Conservation (phyloP, 345 rosid species). For the Murraya paniculata region DNA sequence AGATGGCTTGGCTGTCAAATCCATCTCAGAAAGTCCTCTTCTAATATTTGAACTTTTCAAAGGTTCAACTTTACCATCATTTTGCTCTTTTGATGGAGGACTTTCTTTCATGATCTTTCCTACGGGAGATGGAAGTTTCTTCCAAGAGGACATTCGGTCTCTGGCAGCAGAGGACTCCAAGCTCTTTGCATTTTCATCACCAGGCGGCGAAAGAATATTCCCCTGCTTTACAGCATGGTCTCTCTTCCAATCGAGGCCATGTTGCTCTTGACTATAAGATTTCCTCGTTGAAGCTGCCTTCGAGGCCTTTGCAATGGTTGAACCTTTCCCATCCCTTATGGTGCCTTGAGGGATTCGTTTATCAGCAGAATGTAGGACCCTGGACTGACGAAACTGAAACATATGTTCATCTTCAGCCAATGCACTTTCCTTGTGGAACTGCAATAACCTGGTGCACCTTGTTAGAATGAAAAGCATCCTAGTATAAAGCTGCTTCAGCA, state of each 20-base stretch:
- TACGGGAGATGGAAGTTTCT: slow-evolving; percentile 79
- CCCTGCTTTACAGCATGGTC: slow-evolving; percentile 42
- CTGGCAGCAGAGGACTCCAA: slow-evolving; percentile 63
- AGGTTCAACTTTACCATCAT: slow-evolving; percentile 52
- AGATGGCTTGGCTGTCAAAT: slow-evolving; percentile 37
- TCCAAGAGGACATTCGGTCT: slow-evolving; percentile 88
- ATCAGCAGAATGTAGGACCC: slow-evolving; percentile 71
- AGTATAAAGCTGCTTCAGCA: slow-evolving; percentile 89
- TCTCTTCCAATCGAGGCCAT: slow-evolving; percentile 65
- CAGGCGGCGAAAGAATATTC: slow-evolving; percentile 38
- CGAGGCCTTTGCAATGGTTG: slow-evolving; percentile 52
- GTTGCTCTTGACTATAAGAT: slow-evolving; percentile 96
- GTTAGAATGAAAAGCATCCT: slow-evolving; percentile 98
- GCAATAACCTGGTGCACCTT: slow-evolving; percentile 94
- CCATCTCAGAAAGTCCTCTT: slow-evolving; percentile 43
- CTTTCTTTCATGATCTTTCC: slow-evolving; percentile 57
- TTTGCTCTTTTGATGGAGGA: slow-evolving; percentile 46
- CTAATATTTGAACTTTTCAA: slow-evolving; percentile 30
- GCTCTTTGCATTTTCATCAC: slow-evolving; percentile 43
- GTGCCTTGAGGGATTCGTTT: slow-evolving; percentile 49
- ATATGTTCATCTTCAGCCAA: slow-evolving; percentile 74
- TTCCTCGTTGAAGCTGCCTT: slow-evolving; percentile 64
- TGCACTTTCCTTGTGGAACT: slow-evolving; percentile 98
- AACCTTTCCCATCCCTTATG: slow-evolving; percentile 60
- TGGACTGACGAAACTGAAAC: slow-evolving; percentile 75